Percentiles rank a stretch among this genome's conserved stretches.
Conservation (phyloP, 305 asterid genomes). For the Solanum hybrid region DNA sequence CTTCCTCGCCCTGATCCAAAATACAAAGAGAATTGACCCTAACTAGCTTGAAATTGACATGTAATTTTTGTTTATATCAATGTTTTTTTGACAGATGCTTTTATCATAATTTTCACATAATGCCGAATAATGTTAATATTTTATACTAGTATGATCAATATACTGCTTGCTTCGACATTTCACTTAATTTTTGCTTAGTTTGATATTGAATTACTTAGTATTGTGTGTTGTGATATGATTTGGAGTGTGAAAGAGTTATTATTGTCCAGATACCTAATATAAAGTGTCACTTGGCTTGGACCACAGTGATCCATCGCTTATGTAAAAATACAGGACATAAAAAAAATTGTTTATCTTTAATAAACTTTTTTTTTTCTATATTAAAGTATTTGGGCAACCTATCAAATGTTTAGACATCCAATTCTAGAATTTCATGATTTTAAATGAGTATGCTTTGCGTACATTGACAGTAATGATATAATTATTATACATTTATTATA, state of each 20-base stretch:
- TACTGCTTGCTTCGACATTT: not conserved
- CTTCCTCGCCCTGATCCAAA: too few relatives aligned
- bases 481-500: too few relatives aligned
- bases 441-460: not conserved
- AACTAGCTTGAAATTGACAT: not conserved
- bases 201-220: not conserved
- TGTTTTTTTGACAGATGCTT: not conserved
- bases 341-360: too few relatives aligned
- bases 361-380: not conserved
- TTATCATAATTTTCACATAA: not conserved
- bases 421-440: not conserved
- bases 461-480: not conserved
- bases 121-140: not conserved
- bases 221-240: not conserved
- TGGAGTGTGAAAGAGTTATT: not conserved
- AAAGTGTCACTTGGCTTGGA: not conserved
- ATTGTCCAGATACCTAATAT: not conserved
- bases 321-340: not conserved
- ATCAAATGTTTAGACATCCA: too few relatives aligned
- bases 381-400: not conserved
- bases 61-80: not conserved
- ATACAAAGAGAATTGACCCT: not conserved
- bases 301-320: not conserved
- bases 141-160: not conserved
- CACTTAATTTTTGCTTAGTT: not conserved